phyloP scores from a whole-genome alignment of 768 basidiomycete species.

The Mycena capillaripes region DNA sequence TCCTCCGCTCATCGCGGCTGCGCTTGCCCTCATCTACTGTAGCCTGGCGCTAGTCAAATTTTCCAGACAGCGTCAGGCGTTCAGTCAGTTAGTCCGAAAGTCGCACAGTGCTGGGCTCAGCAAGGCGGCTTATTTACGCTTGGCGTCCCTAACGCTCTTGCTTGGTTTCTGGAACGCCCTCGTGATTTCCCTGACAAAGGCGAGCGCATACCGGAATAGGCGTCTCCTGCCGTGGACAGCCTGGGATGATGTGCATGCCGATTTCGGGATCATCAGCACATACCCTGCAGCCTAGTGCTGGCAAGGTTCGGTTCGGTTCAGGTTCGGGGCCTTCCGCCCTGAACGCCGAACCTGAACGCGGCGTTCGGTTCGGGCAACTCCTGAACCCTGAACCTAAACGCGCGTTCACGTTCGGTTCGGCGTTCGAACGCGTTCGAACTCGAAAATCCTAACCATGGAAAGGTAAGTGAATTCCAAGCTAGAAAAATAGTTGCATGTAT shows the following conservation, averaged over 20 bases:
- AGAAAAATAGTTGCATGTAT: too few relatives aligned
- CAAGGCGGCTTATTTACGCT: neutral
- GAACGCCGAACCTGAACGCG: too few relatives aligned
- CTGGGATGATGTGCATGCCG: slow-evolving; percentile 20
- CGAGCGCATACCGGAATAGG: neutral
- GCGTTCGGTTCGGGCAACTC: too few relatives aligned
- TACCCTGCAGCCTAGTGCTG: slow-evolving; percentile 1
- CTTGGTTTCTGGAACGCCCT: slow-evolving; percentile 14
- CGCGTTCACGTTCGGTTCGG: too few relatives aligned
- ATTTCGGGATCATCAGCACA: slow-evolving; percentile 2
- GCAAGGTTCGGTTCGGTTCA: too few relatives aligned
- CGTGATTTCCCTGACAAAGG: neutral
- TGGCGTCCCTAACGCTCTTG: neutral
- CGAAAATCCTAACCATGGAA: too few relatives aligned
- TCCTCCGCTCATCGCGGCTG: neutral
- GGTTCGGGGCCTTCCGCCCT: too few relatives aligned
- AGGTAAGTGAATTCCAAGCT: too few relatives aligned
- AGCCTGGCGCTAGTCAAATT: slow-evolving; percentile 9
- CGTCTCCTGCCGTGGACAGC: slow-evolving; percentile 9
- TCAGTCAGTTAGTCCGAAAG: neutral
- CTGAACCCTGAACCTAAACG: too few relatives aligned
- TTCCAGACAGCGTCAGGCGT: neutral
- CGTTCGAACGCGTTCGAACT: too few relatives aligned
- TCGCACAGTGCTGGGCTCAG: neutral
- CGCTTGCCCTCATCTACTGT: neutral